phyloP scores from a whole-genome alignment of 768 basidiomycete species.

The Leccinum fibrillosum region DNA sequence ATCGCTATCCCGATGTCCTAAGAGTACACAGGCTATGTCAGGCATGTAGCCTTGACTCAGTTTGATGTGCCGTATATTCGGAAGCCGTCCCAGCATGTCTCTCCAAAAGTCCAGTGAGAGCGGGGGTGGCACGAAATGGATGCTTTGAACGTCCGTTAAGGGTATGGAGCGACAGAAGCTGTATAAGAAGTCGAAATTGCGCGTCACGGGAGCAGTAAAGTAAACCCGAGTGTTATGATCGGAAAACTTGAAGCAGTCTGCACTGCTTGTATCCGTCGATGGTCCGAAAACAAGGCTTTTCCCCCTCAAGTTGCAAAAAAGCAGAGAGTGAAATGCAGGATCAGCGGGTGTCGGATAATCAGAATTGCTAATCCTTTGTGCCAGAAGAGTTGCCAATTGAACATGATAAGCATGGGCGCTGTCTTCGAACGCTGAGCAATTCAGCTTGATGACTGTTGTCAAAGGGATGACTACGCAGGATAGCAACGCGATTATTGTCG shows the following conservation, averaged over 20 bases:
- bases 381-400: not conserved
- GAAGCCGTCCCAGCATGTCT: not conserved
- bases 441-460: not conserved
- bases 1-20: not conserved
- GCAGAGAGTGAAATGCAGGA: not conserved
- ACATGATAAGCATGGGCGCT: not conserved
- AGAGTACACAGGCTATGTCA: not conserved
- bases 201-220: not conserved
- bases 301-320: not conserved
- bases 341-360: not conserved
- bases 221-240: not conserved
- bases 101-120: conserved; percentile 2
- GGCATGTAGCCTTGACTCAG: not conserved
- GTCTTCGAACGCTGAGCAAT: not conserved
- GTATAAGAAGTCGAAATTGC: not conserved
- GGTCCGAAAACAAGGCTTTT: not conserved
- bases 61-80: not conserved
- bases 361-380: not conserved
- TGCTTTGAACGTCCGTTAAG: not conserved
- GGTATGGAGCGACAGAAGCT: conserved; percentile 1
- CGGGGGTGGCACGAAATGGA: not conserved
- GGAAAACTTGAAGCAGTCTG: not conserved
- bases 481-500: not conserved
- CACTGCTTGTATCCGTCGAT: not conserved
- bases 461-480: conserved; percentile 1